Evolutionary conservation across 768 basidiomycete genomes (phyloP), one percentile per base, ranked within the genome.

Genomic region (Mycena vitilis): DNA sequence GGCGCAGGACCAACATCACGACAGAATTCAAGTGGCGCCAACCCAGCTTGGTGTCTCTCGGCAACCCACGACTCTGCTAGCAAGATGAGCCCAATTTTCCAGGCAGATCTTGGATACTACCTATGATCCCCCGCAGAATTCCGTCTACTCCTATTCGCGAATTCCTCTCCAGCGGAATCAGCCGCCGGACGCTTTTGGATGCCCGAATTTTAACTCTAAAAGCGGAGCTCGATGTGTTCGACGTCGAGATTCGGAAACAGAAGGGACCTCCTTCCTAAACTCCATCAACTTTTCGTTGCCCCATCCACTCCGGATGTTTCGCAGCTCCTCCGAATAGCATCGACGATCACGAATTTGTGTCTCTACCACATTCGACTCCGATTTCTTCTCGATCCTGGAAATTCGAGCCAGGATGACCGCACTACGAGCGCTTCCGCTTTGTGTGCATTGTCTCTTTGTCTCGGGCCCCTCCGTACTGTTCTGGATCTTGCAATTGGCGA

Each of bases 291-390:
- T 7, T 34, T 66, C 15, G 52, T 59, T 5, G 18, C 20, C n/a
- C 25, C 15, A 9, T 45, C 51, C 15, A 34, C 40, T 4, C 13
- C 30, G 2, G 65, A 66, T 34, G 18, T 53, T 12, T 40, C 4
- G 38, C 57, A 38, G 54, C 49, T 66, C 57, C 49, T 66, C 15
- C 38, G 47, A 13, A 58, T 51, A 59, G 65, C 52, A 1, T 40
- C 57, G 44, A 60, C 48, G 7, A 54, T 66, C 30, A 66, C 65
- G 7, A 44, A 34, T 42, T 30, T 66, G 2, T 51, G 49, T 30
- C 23, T 60, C 22, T 54, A 49, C 40, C 22, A 20, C 18, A 6
- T 52, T 58, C 11, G 47, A 48, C 2, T 18, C 52, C 20, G 61
- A 53, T 3, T 52, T 62, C 3, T 62, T 62, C 16, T 44, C 61